Percentiles rank a stretch among this genome's conserved stretches.
Conservation (phyloP, 352 stramenopile species). For the Globisporangium emineosum region DNA sequence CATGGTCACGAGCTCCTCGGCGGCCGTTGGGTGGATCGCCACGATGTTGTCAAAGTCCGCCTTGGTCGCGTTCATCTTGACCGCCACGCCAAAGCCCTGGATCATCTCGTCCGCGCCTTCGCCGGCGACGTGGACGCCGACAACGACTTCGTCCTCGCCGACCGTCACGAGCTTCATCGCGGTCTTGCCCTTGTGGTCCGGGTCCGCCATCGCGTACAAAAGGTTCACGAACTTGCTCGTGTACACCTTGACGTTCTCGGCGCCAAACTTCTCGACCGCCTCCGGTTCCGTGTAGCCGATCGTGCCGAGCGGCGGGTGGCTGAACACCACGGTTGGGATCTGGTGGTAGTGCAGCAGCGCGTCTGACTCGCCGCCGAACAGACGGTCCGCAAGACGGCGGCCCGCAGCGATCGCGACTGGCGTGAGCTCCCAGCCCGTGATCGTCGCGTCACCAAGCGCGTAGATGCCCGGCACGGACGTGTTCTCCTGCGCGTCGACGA, state of each 20-base stretch:
- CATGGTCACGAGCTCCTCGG: constrained; percentile 96
- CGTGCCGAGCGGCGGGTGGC: constrained; percentile 94
- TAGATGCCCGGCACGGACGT: constrained; percentile 87
- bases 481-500: constrained; percentile 90
- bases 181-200: constrained; percentile 91
- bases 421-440: constrained; percentile 71
- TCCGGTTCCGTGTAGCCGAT: constrained; percentile 93
- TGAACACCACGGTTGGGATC: constrained; percentile 97
- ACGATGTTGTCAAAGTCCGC: constrained; percentile 95
- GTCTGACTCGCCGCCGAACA: constrained; percentile 85
- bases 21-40: constrained; percentile 95
- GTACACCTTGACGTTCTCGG: constrained; percentile 95
- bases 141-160: constrained; percentile 86
- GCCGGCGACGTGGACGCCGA: constrained; percentile 95
- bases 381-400: constrained; percentile 85
- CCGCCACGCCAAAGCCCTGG: constrained; percentile 96
- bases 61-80: constrained; percentile 98
- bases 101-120: constrained; percentile 96
- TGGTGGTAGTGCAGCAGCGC: constrained; percentile 89
- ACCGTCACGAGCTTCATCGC: constrained; percentile 93
- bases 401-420: constrained; percentile 88
- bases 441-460: constrained; percentile 92
- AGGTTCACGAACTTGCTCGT: constrained; percentile 95
- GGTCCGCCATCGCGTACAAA: constrained; percentile 90
- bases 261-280: constrained; percentile 90